Conservation (phyloP, 2,329 filamentous ascomycete genomes). For the Alternaria postmessia region DNA sequence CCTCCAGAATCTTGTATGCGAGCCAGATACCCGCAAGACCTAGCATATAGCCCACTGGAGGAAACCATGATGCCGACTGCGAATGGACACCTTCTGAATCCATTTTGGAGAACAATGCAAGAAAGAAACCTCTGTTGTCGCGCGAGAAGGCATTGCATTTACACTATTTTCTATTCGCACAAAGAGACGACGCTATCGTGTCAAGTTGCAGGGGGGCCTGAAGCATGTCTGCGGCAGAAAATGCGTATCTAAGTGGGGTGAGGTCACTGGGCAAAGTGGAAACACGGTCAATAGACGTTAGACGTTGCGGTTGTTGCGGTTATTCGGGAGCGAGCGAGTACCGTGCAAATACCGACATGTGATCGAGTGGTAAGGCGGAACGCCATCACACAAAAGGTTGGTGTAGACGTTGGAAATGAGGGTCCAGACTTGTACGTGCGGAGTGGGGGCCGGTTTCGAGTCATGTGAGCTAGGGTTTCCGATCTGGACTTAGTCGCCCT, state of each 20-base stretch:
- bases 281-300: background rate
- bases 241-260: background rate
- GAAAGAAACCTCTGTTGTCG: background rate
- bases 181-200: background rate
- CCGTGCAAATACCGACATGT: background rate
- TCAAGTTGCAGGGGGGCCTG: background rate
- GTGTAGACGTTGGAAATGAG: background rate
- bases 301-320: background rate
- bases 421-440: background rate
- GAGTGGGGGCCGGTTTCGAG: background rate
- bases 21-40: slow-evolving; percentile 22
- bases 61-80: background rate
- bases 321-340: background rate
- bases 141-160: background rate
- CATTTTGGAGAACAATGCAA: background rate
- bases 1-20: slow-evolving; percentile 22
- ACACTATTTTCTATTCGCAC: too few species aligned
- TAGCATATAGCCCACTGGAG: slow-evolving; percentile 4
- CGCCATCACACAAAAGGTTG: background rate
- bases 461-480: background rate
- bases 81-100: background rate
- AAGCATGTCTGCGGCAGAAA: background rate
- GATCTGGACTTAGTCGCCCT: background rate
- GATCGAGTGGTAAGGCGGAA: background rate
- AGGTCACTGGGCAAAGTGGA: background rate